Evolutionary conservation across 768 basidiomycete species (phyloP).

Genomic region (Lactifluus volemus): DNA sequence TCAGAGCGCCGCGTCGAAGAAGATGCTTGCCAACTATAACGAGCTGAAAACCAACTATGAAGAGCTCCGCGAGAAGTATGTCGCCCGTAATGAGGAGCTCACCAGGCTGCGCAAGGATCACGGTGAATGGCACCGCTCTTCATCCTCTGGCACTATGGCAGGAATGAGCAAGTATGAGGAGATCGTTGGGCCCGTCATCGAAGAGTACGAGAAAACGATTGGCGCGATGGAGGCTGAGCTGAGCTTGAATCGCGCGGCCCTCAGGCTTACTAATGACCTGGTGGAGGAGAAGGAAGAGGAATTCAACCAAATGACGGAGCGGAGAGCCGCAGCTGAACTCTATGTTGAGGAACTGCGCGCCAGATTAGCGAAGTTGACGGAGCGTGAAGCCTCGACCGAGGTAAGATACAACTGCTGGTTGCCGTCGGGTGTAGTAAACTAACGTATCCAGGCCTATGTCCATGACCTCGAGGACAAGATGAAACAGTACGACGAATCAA

Average conservation of each 20-base stretch:
- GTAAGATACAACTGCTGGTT: slow-evolving; percentile 33
- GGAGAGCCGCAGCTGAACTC: slow-evolving; percentile 70
- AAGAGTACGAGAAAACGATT: slow-evolving; percentile 98
- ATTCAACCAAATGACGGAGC: slow-evolving; percentile 50
- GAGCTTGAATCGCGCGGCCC: slow-evolving; percentile 75
- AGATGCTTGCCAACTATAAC: slow-evolving; percentile 70
- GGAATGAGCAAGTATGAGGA: slow-evolving; percentile 73
- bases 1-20: slow-evolving; percentile 50
- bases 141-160: slow-evolving; percentile 49
- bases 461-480: slow-evolving; percentile 91
- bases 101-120: slow-evolving; percentile 71
- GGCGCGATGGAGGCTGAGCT: slow-evolving; percentile 90
- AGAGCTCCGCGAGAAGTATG: slow-evolving; percentile 73
- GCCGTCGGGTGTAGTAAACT: slow-evolving; percentile 16
- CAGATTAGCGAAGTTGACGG: slow-evolving; percentile 72
- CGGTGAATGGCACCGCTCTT: slow-evolving; percentile 60
- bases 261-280: slow-evolving; percentile 87
- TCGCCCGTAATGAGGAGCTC: slow-evolving; percentile 83
- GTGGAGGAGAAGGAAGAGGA: slow-evolving; percentile 89
- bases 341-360: slow-evolving; percentile 82
- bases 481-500: slow-evolving; percentile 74
- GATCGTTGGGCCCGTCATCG: slow-evolving; percentile 94
- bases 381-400: slow-evolving; percentile 89
- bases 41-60: slow-evolving; percentile 83
- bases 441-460: slow-evolving; percentile 67